These are phyloP conservation scores for Chytriomyces sp. DNA, from an alignment of 192 early-diverging fungal genomes.

Conservation along the genomic window DNA sequence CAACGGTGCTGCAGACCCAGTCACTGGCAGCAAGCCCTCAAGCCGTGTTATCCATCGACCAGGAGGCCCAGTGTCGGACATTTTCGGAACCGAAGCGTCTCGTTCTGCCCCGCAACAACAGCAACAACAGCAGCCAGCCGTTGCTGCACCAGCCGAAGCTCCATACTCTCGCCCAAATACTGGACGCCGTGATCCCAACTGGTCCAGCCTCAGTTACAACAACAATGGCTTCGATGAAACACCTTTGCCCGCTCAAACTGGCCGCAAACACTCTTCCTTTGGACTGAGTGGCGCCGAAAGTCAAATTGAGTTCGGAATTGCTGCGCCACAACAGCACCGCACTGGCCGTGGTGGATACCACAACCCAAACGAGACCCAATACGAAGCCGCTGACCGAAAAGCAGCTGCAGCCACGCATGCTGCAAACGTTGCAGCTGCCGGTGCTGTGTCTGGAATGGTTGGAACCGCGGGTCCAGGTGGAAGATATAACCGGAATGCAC, in stretches of 20 bases:
- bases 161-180: slow-evolving; percentile 1
- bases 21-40: slow-evolving; percentile 38
- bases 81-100: slow-evolving; percentile 35
- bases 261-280: slow-evolving; percentile 15
- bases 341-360: slow-evolving; percentile 27
- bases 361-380: slow-evolving; percentile 24
- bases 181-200: slow-evolving; percentile 51
- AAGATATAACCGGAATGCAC: slow-evolving; percentile 41
- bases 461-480: background rate
- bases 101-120: background rate
- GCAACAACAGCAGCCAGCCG: background rate
- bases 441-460: slow-evolving; percentile 6
- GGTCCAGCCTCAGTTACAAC: slow-evolving; percentile 21
- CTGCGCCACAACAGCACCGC: background rate
- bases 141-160: background rate
- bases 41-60: slow-evolving; percentile 42
- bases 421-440: slow-evolving; percentile 1
- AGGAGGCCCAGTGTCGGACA: slow-evolving; percentile 42
- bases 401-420: slow-evolving; percentile 5
- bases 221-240: background rate
- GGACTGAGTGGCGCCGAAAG: background rate
- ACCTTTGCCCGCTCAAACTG: background rate
- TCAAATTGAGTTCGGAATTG: slow-evolving; percentile 14
- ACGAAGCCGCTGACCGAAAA: slow-evolving; percentile 10
- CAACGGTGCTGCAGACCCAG: slow-evolving; percentile 1